phyloP scores from a whole-genome alignment of 2,329 filamentous ascomycete genomes.

The Clarireedia homoeocarpa region DNA sequence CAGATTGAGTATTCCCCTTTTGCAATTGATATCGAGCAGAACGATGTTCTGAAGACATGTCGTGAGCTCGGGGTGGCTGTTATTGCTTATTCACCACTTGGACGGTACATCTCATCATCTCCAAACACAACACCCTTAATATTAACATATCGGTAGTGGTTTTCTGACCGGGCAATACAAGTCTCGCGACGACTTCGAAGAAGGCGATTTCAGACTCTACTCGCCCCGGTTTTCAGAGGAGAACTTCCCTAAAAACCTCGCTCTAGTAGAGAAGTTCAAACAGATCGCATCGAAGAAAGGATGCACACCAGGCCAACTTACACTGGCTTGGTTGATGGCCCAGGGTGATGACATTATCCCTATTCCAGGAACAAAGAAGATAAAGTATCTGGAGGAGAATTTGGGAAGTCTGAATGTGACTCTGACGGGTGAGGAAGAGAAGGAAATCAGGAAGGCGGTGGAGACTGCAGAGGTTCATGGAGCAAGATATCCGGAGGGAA shows the following conservation, averaged over 20 bases:
- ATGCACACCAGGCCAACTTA: conserved; percentile 41
- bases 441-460: conserved; percentile 29
- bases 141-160: conserved; percentile 31
- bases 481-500: conserved; percentile 39
- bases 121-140: background rate
- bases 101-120: conserved; percentile 19
- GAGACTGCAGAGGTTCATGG: conserved; percentile 41
- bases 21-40: conserved; percentile 50
- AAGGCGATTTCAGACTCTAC: conserved; percentile 38
- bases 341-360: conserved; percentile 46
- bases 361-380: conserved; percentile 45
- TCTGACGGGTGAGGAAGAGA: conserved; percentile 14
- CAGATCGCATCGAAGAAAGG: conserved; percentile 42
- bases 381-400: conserved; percentile 34
- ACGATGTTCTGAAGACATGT: conserved; percentile 43
- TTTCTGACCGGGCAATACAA: conserved; percentile 45
- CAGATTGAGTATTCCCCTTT: conserved; percentile 49
- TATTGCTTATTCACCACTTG: conserved; percentile 52
- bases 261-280: conserved; percentile 37
- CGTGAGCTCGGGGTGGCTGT: conserved; percentile 49
- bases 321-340: conserved; percentile 44
- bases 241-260: conserved; percentile 43
- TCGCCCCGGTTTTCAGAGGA: conserved; percentile 40
- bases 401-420: conserved; percentile 15
- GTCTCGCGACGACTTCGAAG: conserved; percentile 38